phyloP scores from a whole-genome alignment of 2,329 filamentous ascomycete species.

The Mycosphaerella arachidis region DNA sequence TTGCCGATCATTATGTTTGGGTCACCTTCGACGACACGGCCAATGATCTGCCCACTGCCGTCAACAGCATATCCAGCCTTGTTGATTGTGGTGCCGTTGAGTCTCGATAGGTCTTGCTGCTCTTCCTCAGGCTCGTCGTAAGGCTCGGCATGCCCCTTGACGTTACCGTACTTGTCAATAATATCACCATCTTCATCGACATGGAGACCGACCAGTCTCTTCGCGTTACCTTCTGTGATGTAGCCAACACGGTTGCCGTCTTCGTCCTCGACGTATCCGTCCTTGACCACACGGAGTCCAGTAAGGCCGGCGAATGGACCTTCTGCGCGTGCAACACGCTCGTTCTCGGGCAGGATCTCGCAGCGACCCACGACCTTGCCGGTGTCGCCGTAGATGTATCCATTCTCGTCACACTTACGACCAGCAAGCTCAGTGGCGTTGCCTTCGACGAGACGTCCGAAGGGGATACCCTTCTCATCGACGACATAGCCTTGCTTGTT shows the following conservation, averaged over 20 bases:
- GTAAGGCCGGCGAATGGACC: conserved; percentile 67
- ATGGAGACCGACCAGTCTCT: conserved; percentile 65
- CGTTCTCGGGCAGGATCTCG: conserved; percentile 54
- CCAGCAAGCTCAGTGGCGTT: conserved; percentile 55
- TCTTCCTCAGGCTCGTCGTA: conserved; percentile 48
- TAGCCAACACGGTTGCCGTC: conserved; percentile 73
- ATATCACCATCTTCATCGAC: conserved; percentile 84
- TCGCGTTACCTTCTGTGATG: conserved; percentile 65
- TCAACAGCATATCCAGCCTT: conserved; percentile 61
- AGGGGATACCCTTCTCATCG: conserved; percentile 49
- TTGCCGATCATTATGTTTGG: conserved; percentile 53
- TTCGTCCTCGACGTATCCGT: conserved; percentile 70
- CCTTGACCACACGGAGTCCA: conserved; percentile 62
- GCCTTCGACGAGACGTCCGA: conserved; percentile 54
- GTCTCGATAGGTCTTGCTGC: conserved; percentile 54
- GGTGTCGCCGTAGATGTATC: conserved; percentile 53
- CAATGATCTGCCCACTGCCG: conserved; percentile 54
- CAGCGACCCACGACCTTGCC: conserved; percentile 56
- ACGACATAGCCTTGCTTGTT: conserved; percentile 61
- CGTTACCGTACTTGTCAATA: conserved; percentile 66
- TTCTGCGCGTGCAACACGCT: conserved; percentile 55
- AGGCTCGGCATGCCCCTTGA: conserved; percentile 57
- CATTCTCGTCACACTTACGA: conserved; percentile 53
- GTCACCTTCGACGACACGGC: conserved; percentile 55
- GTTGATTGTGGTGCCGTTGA: conserved; percentile 60